Evolutionary conservation across 2,329 filamentous ascomycete genomes (phyloP).

Genomic region (Arthrobotrys iridis): DNA sequence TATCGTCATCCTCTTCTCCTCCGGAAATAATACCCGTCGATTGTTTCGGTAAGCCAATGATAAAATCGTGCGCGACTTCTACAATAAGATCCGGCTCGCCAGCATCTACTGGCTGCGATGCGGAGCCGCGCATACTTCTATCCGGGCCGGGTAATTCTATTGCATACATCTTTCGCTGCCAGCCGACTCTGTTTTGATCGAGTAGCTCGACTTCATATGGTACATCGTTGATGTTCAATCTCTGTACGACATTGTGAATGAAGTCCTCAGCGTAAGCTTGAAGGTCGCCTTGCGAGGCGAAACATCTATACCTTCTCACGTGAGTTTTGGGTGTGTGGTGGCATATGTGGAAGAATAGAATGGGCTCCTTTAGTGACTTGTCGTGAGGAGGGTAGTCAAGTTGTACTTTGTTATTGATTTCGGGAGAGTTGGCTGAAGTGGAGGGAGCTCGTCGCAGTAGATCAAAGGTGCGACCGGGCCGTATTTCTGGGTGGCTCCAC

Average conservation of each 20-base stretch:
- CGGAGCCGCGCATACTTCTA: no score
- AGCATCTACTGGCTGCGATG: not conserved
- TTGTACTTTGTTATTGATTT: no score
- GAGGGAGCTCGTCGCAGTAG: no score
- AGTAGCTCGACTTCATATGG: not conserved
- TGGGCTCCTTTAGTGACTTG: no score
- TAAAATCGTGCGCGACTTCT: not conserved
- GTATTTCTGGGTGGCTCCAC: no score
- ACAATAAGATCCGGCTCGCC: not conserved
- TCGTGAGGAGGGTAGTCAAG: no score
- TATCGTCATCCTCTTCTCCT: not conserved
- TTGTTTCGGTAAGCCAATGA: not conserved
- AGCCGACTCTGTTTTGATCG: not conserved
- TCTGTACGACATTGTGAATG: not conserved
- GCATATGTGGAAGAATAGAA: no score
- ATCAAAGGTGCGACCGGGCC: no score
- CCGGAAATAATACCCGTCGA: not conserved
- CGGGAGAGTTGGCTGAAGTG: no score
- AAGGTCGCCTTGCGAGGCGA: not conserved
- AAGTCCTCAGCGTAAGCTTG: not conserved
- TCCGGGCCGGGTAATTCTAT: not conserved
- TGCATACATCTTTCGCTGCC: slow-evolving; percentile 1
- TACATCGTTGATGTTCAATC: not conserved
- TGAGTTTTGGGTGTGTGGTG: no score
- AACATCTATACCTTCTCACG: not conserved